Base-by-base conservation (phyloP, 2,329 filamentous ascomycete species). In the Hymenoscyphus repandus region DNA sequence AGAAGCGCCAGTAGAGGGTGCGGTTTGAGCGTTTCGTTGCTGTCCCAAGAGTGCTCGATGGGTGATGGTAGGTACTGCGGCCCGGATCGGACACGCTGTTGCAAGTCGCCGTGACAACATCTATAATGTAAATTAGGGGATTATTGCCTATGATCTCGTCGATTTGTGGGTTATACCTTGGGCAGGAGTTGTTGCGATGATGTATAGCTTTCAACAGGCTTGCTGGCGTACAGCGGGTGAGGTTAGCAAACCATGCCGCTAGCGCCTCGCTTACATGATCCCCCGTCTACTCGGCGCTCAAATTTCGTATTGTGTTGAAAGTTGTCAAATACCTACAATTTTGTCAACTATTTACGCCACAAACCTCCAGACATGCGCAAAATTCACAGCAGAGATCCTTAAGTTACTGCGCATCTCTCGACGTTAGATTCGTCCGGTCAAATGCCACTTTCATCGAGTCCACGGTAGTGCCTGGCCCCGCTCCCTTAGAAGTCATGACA, bases 31-130 rank as follows among this genome's bases (percentile, higher is more conserved):
- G 38, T 55, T 58, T 70, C 82, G 78, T 62, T 75, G 76, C 64
- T 84, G 80, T 55, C 75, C 65, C 54, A 76, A 68, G 47, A 79
- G 74, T 31, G 79, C 68, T 65, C 73, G 73, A 67, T 73, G 74
- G 62, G 70, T 66, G 53, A 72, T 27, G 22, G 22, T 68, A 47
- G 75, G 67, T 56, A 72, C 66, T 52, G 68, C 71, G 64, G 73
- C 72, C 61, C 74, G 72, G 64, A 74, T 60, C 58, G 70, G 69
- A 62, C 71, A 67, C 52, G 72, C 74, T 71, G 77, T 76, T 62
- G 70, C 74, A 69, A 84, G 71, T 72, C 77, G 77, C 70, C 75
- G 75, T 59, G 76, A 72, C 67, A 84, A 74, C 81, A 85, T 84
- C 80, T 84, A 38, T 6, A 22, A 18, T 27, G 7, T 27, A 4